A percentile compares a stretch with the other conserved stretches of the same genome.
Evolutionary conservation across 805 yeast species (phyloP).

Genomic region (Debaryomyces hansenii): DNA sequence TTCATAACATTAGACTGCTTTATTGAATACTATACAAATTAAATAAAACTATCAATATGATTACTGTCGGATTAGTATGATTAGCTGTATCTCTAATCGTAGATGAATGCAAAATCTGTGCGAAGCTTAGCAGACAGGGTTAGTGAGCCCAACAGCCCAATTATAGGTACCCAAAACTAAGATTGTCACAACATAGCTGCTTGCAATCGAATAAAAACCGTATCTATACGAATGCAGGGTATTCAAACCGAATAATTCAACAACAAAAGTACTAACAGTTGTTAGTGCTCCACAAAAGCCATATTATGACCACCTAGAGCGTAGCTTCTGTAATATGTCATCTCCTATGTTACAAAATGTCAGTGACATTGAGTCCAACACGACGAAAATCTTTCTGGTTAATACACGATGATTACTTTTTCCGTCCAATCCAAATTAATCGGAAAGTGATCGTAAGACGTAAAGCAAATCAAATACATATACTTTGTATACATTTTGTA

Average conservation of each 20-base stretch:
- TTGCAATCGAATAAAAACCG: conserved; percentile 45
- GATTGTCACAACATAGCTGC: conserved; percentile 51
- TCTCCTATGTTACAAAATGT: no score
- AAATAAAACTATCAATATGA: no score
- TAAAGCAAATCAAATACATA: neutral
- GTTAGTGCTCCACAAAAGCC: conserved; percentile 75
- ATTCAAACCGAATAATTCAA: conserved; percentile 50
- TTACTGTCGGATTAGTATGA: no score
- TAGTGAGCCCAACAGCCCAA: conserved; percentile 59
- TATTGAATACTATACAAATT: no score
- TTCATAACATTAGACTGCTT: no score
- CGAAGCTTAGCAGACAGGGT: conserved; percentile 15
- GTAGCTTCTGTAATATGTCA: no score
- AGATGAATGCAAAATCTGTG: no score
- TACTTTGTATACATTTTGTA: neutral
- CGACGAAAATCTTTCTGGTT: neutral
- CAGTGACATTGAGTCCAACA: neutral
- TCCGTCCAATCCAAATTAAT: neutral
- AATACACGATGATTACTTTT: neutral
- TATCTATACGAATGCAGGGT: conserved; percentile 48
- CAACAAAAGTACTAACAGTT: conserved; percentile 76
- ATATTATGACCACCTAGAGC: conserved; percentile 12
- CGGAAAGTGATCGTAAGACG: conserved; percentile 1
- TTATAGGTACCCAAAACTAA: conserved; percentile 69
- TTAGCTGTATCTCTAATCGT: no score